Base-by-base conservation (phyloP, 2,329 filamentous ascomycete species). In the Corinectria fuckeliana region DNA sequence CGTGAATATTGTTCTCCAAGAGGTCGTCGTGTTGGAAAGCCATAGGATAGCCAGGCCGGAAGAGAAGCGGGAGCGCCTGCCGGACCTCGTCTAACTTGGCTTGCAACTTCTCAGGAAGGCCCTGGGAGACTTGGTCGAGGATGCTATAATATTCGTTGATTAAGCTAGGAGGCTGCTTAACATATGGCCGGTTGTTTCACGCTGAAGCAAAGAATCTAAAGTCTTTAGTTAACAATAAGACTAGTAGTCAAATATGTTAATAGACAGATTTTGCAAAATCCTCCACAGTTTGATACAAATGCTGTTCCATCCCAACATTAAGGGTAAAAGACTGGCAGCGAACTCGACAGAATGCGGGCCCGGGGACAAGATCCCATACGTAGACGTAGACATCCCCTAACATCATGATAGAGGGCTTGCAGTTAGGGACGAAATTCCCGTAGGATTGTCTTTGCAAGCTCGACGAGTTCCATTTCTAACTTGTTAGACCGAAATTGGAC, bases 1-100 rank as follows among this genome's bases (percentile, higher is more conserved):
- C 62, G 16, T 72, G 69, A 23, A 74, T 66, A 52, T 75, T 74
- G 49, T 67, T 71, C 63, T 72, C 68, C 21, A 62, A 56, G 23
- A 75, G 62, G 51, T 75, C 70, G 48, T 53, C 59, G 50, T 74
- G 67, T 10, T 65, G 69, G 28, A 72, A 39, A n/a, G 64, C 65
- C 21, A 69, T 53, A 1, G 70, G 69, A 36, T 51, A 64, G 10
- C 52, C 56, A 6, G 39, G 20, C 8, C 28, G 41, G 42, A 69
- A 67, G 32, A 73, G 64, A 13, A 56, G 32, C 9, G 57, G 57
- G n/a, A 69, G 63, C 5, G 23, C 36, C 20, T 51, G 30, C 1
- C 53, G n/a, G n/a, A 66, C 41, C 41, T 51, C 30, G 18, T 68
- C 54, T 11, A 66, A 13, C 21, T 45, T 64, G 1, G 16, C 3